Conservation (phyloP, 345 rosid species). For the Corymbia maculata region DNA sequence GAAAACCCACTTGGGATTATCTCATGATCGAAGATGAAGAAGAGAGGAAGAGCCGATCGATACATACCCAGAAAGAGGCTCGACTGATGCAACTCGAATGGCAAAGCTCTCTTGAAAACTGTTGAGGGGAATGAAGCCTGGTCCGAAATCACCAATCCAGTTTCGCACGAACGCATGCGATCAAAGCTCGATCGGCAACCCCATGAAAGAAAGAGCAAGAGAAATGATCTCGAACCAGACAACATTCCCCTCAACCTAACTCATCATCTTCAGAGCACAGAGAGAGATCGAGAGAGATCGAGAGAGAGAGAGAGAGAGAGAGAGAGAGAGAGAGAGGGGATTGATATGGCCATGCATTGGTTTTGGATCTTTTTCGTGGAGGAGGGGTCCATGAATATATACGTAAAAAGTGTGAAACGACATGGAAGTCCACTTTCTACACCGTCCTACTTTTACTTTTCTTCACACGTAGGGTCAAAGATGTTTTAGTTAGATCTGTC, state of each 20-base stretch:
- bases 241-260: constrained; percentile 65
- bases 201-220: neutral
- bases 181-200: neutral
- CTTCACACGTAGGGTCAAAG: constrained; percentile 14
- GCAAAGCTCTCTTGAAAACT: neutral
- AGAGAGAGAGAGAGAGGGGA: neutral
- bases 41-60: neutral
- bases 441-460: constrained; percentile 7
- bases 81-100: neutral
- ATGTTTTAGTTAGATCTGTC: neutral
- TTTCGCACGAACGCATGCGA: neutral
- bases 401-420: constrained; percentile 1
- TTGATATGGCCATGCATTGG: neutral
- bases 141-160: constrained; percentile 62
- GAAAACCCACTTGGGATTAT: neutral
- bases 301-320: neutral
- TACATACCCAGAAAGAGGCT: neutral
- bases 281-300: neutral
- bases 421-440: constrained; percentile 36
- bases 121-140: constrained; percentile 98
- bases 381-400: constrained; percentile 17
- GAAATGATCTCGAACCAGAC: constrained; percentile 77
- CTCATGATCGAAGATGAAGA: neutral
- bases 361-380: constrained; percentile 19
- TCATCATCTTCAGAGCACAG: neutral